Conservation (phyloP, 2,329 filamentous ascomycete genomes). For the Apiospora arundinis region DNA sequence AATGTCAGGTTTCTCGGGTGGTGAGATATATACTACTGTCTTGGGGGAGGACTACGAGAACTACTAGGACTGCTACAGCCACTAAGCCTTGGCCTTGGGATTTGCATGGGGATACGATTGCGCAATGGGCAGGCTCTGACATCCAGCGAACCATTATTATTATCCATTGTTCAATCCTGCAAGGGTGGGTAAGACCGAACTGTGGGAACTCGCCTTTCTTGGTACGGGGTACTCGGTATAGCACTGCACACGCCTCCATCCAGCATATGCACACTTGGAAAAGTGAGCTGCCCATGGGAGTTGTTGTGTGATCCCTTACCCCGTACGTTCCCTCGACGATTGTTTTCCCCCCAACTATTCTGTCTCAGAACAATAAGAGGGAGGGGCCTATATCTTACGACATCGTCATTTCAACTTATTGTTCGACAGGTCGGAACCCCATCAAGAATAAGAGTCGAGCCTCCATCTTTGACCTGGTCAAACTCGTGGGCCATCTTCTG, state of each 20-base stretch:
- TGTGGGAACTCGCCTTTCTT: slow-evolving; percentile 5
- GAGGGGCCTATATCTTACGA: not conserved
- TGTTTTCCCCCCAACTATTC: slow-evolving; percentile 1
- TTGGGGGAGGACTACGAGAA: not conserved
- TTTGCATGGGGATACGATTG: slow-evolving; percentile 5
- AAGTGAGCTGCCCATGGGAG: not conserved
- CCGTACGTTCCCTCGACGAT: slow-evolving; percentile 6
- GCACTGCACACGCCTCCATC: not conserved
- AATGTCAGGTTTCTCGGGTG: not conserved
- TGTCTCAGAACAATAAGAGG: not conserved
- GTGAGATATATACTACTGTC: not conserved
- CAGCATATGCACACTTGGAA: not conserved
- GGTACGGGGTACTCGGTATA: slow-evolving; percentile 6
- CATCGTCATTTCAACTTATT: not conserved
- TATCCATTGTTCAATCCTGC: slow-evolving; percentile 15
- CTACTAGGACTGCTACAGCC: not conserved
- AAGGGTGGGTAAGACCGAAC: slow-evolving; percentile 15
- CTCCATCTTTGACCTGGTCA: not conserved
- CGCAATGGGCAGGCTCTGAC: slow-evolving; percentile 14
- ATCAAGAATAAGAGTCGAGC: not conserved
- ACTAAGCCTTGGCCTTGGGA: slow-evolving; percentile 4
- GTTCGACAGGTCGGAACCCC: not conserved
- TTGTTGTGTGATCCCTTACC: not conserved
- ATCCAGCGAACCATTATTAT: slow-evolving; percentile 9
- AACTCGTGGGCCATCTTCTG: not conserved